Evolutionary conservation across 2,329 filamentous ascomycete genomes (phyloP).

Genomic region (Penicillium sp.): DNA sequence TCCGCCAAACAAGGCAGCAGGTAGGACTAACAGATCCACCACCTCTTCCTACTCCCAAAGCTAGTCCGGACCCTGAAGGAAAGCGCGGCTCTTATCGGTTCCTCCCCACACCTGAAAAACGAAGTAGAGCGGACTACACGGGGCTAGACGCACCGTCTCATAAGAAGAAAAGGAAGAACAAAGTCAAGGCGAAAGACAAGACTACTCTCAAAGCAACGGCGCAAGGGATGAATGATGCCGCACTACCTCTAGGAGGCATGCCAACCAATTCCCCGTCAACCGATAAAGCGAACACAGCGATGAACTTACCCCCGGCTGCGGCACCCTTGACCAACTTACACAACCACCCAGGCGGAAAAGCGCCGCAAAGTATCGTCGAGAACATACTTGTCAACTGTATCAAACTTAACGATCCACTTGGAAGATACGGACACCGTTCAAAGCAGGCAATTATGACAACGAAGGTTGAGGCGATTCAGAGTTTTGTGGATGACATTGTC

Average conservation of each 20-base stretch:
- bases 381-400: conserved; percentile 3
- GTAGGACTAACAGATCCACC: conserved; percentile 9
- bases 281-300: too few species aligned
- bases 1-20: conserved; percentile 2
- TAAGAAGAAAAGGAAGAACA: background rate
- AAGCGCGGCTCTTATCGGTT: conserved; percentile 7
- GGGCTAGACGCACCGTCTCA: background rate
- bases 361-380: background rate
- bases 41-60: conserved; percentile 5
- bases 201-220: background rate
- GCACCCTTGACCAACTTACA: background rate
- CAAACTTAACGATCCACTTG: background rate
- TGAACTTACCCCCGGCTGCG: background rate
- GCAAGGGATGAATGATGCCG: background rate
- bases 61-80: conserved; percentile 6
- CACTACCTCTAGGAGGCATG: background rate
- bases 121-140: background rate
- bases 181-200: background rate
- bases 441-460: too few species aligned
- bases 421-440: too few species aligned
- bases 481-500: too few species aligned
- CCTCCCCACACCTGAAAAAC: conserved; percentile 1
- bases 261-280: too few species aligned
- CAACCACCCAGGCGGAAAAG: background rate
- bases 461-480: too few species aligned